phyloP scores from a whole-genome alignment of 106 monocot species.

The Platanthera zijinensis region DNA sequence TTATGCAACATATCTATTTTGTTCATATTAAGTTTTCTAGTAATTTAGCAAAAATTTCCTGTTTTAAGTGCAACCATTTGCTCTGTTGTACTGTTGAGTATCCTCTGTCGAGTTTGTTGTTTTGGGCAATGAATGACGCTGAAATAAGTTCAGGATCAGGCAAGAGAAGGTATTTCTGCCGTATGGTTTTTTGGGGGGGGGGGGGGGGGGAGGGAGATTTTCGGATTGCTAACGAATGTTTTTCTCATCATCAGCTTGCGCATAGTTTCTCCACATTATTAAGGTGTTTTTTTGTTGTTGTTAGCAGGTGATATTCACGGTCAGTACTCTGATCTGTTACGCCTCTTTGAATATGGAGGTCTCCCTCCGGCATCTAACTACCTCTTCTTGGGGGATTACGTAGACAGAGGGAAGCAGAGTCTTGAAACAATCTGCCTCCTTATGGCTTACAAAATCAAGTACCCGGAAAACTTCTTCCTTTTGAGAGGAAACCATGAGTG shows the following conservation, averaged over 20 bases:
- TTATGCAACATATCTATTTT: not conserved
- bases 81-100: not conserved
- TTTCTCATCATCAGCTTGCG: not conserved
- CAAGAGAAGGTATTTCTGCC: not conserved
- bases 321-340: conserved; percentile 35
- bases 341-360: conserved; percentile 37
- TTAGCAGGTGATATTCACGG: conserved; percentile 49
- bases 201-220: too few species aligned
- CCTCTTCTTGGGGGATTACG: conserved; percentile 49
- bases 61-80: not conserved
- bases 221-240: not conserved
- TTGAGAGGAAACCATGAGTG: conserved; percentile 44
- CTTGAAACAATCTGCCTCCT: conserved; percentile 56
- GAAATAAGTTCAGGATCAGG: not conserved
- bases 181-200: not conserved
- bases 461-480: conserved; percentile 45
- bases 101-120: not conserved
- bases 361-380: conserved; percentile 37
- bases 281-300: not conserved
- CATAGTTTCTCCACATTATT: not conserved
- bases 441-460: conserved; percentile 45
- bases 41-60: not conserved
- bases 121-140: not conserved
- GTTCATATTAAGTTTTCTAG: not conserved
- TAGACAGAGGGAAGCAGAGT: conserved; percentile 38